Percentiles rank a stretch among this genome's conserved stretches.
Evolutionary conservation across 305 asterid genomes (phyloP).

Genomic region (Withania somnifera): DNA sequence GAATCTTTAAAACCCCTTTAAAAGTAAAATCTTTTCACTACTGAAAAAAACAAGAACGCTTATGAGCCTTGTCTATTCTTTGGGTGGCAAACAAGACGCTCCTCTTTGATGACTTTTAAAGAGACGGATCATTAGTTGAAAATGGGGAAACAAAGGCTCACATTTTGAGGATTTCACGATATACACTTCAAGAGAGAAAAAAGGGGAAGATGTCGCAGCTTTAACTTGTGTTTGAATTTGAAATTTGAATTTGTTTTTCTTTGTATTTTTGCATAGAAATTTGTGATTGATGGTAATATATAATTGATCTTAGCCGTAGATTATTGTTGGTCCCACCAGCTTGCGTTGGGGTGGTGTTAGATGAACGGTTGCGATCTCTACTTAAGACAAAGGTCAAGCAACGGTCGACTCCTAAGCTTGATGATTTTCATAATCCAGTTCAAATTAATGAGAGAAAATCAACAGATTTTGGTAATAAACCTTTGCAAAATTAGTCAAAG

Average conservation of each 20-base stretch:
- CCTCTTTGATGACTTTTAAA: not conserved
- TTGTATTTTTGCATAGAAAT: not conserved
- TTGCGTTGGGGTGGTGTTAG: not conserved
- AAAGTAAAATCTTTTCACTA: not conserved
- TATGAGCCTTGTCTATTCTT: not conserved
- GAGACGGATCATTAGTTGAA: slow-evolving; percentile 2
- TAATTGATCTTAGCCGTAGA: not conserved
- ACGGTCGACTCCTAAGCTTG: slow-evolving; percentile 7
- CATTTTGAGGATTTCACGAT: slow-evolving; percentile 15
- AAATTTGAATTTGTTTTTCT: slow-evolving; percentile 37
- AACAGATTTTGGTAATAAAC: not conserved
- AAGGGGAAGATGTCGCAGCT: slow-evolving; percentile 43
- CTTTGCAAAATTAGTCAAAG: not conserved
- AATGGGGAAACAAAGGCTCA: not conserved
- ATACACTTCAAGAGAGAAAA: slow-evolving; percentile 30
- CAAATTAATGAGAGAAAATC: not conserved
- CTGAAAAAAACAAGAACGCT: not conserved
- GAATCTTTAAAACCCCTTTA: not conserved
- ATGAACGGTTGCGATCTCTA: slow-evolving; percentile 7
- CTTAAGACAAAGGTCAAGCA: not conserved
- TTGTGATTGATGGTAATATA: not conserved
- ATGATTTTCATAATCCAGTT: not conserved
- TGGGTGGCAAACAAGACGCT: not conserved
- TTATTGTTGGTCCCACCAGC: slow-evolving; percentile 15
- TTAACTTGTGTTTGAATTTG: slow-evolving; percentile 16